Evolutionary conservation across 2,329 filamentous ascomycete genomes (phyloP).

Genomic region (Aspergillus hiratsukae): DNA sequence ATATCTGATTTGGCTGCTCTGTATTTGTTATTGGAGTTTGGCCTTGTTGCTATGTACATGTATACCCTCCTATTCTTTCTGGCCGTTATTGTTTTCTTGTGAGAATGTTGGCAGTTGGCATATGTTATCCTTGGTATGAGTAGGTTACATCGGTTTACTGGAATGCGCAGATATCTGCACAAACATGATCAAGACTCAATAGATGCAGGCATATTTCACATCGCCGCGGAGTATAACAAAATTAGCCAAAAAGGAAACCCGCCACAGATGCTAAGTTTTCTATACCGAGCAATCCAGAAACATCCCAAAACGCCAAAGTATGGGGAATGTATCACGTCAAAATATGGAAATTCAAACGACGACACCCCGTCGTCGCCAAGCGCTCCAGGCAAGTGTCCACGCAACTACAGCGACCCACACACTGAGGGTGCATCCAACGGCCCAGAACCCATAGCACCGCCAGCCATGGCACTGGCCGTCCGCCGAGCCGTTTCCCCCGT

Average conservation of each 20-base stretch:
- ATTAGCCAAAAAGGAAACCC: background rate
- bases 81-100: background rate
- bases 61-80: background rate
- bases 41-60: background rate
- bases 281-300: background rate
- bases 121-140: background rate
- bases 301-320: background rate
- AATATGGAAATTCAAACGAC: too few relatives aligned
- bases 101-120: background rate
- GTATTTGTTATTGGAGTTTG: background rate
- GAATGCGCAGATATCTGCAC: background rate
- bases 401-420: slow-evolving; percentile 72
- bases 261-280: background rate
- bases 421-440: slow-evolving; percentile 64
- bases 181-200: background rate
- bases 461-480: slow-evolving; percentile 72
- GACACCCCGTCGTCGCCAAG: slow-evolving; percentile 74
- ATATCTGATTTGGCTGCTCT: slow-evolving; percentile 27
- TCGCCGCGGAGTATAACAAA: background rate
- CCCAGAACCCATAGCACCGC: slow-evolving; percentile 86
- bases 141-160: background rate
- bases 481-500: slow-evolving; percentile 36
- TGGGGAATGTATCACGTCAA: background rate
- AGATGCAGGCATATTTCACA: background rate
- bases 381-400: slow-evolving; percentile 78